A percentile compares a stretch with the other conserved stretches of the same genome.
Evolutionary conservation across 306 rosid species (phyloP).

Genomic region (Corylus americana): DNA sequence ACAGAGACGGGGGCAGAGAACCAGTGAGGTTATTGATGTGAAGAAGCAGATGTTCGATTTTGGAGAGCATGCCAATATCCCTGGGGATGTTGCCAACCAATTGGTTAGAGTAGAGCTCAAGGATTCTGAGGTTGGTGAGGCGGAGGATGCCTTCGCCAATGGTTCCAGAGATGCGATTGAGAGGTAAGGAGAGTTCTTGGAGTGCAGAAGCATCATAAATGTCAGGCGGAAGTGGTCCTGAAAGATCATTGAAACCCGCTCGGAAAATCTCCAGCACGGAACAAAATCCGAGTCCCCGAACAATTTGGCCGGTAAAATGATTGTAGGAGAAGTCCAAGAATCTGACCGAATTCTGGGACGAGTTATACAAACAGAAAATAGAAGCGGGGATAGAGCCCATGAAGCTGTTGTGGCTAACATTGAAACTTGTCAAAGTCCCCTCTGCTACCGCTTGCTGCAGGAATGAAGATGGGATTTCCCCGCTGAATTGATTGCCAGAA

Average conservation of each 20-base stretch:
- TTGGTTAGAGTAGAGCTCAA: constrained; percentile 72
- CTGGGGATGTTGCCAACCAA: constrained; percentile 56
- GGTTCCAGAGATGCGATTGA: constrained; percentile 56
- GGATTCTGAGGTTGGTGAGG: constrained; percentile 57
- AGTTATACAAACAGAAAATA: constrained; percentile 38
- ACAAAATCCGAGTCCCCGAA: constrained; percentile 61
- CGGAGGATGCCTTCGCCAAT: constrained; percentile 44
- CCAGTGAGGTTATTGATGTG: constrained; percentile 76
- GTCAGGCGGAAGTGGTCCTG: constrained; percentile 67
- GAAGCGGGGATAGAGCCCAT: constrained; percentile 60
- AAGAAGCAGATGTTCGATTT: constrained; percentile 58
- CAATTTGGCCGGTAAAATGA: constrained; percentile 42
- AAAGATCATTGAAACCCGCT: constrained; percentile 74
- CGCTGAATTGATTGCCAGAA: constrained; percentile 71
- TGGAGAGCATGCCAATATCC: constrained; percentile 64
- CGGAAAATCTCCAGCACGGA: constrained; percentile 59
- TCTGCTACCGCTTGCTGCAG: constrained; percentile 34
- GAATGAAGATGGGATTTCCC: constrained; percentile 53
- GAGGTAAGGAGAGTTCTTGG: constrained; percentile 57
- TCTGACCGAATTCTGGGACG: constrained; percentile 38
- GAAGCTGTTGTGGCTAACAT: constrained; percentile 81
- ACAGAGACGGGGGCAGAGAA: constrained; percentile 56
- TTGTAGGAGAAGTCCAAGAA: constrained; percentile 73
- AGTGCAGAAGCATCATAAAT: constrained; percentile 48
- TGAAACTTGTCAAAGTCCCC: constrained; percentile 55